Evolutionary conservation across 2,329 filamentous ascomycete species (phyloP).

Genomic region (Phoma sp.): DNA sequence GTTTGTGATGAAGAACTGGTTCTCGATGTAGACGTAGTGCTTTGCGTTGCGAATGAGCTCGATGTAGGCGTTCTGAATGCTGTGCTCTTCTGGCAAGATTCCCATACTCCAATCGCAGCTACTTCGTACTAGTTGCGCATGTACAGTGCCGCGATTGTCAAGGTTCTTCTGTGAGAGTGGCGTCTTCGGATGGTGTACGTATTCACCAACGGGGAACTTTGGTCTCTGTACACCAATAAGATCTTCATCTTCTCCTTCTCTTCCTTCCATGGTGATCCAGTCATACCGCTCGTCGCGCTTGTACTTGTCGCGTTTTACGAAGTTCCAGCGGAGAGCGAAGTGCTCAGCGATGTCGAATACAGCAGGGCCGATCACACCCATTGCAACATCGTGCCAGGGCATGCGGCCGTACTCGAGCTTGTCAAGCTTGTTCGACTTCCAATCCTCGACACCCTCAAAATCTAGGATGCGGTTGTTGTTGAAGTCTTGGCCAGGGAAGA

Average conservation of each 20-base stretch:
- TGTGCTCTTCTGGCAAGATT: constrained; percentile 76
- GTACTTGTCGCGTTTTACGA: constrained; percentile 96
- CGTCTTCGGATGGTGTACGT: constrained; percentile 77
- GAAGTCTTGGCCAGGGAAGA: constrained; percentile 96
- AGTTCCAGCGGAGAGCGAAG: constrained; percentile 95
- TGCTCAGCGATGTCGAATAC: constrained; percentile 96
- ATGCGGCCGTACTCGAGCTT: constrained; percentile 93
- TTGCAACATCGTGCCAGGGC: constrained; percentile 97
- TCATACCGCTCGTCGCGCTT: constrained; percentile 84
- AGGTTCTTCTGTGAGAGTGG: constrained; percentile 70
- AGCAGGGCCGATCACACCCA: constrained; percentile 87
- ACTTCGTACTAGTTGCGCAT: constrained; percentile 85
- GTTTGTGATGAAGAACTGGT: constrained; percentile 91
- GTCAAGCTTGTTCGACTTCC: constrained; percentile 90
- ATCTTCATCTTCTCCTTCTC: constrained; percentile 79
- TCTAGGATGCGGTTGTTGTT: constrained; percentile 98
- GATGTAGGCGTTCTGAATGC: constrained; percentile 84
- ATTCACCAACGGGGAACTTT: constrained; percentile 86
- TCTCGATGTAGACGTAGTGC: constrained; percentile 97
- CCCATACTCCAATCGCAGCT: constrained; percentile 94
- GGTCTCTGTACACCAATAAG: constrained; percentile 87
- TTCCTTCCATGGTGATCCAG: constrained; percentile 81
- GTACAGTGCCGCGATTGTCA: constrained; percentile 70
- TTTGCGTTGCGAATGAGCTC: constrained; percentile 86
- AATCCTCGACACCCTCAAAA: constrained; percentile 87